A percentile compares a stretch with the other conserved stretches of the same genome.
These are phyloP conservation scores for Phytophthora capsici DNA, from an alignment of 352 stramenopile species.

Conservation along the genomic window DNA sequence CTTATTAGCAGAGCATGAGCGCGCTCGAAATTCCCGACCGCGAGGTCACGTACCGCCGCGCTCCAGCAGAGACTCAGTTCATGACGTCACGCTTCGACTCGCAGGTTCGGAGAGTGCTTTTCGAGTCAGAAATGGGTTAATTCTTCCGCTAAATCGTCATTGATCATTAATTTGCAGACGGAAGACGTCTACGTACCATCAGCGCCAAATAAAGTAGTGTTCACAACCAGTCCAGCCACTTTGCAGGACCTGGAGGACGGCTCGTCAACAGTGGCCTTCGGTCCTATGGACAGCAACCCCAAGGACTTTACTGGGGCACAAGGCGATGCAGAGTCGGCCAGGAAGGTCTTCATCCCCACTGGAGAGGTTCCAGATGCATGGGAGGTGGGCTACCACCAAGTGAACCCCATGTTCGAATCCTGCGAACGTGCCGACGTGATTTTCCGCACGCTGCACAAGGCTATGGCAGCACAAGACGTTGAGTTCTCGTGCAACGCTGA, in stretches of 20 bases:
- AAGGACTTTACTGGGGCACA: conserved; percentile 34
- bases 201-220: conserved; percentile 40
- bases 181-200: conserved; percentile 39
- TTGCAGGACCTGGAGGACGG: conserved; percentile 48
- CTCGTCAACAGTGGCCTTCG: conserved; percentile 24
- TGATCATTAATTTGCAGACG: conserved; percentile 15
- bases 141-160: conserved; percentile 11
- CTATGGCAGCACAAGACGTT: conserved; percentile 52
- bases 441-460: conserved; percentile 56
- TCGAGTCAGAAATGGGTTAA: neutral
- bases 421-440: conserved; percentile 49
- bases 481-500: conserved; percentile 56
- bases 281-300: conserved; percentile 22
- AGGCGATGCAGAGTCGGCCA: neutral
- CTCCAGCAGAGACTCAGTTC: conserved; percentile 56
- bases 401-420: conserved; percentile 84
- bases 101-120: conserved; percentile 41
- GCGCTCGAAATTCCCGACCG: conserved; percentile 51
- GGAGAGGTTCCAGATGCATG: conserved; percentile 58
- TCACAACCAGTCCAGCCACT: conserved; percentile 38
- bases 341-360: conserved; percentile 41
- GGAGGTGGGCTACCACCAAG: conserved; percentile 59
- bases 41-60: conserved; percentile 75
- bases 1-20: conserved; percentile 46
- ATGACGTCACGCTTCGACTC: conserved; percentile 64